These are phyloP conservation scores for Bimuria novae-zelandiae DNA, from an alignment of 2,329 filamentous ascomycete genomes.

Conservation along the genomic window DNA sequence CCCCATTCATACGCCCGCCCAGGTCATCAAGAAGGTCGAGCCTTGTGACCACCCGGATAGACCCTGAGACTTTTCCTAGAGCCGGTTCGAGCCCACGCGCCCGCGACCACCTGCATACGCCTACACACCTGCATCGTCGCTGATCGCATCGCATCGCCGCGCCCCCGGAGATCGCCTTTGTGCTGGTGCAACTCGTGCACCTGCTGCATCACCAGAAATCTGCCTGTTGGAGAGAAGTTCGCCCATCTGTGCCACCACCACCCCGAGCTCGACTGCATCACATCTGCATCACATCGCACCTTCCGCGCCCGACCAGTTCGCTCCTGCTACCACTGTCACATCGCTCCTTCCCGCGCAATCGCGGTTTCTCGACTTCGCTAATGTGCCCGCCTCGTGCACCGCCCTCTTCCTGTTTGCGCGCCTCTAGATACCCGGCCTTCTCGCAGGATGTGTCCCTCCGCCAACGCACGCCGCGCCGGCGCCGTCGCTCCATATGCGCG, in stretches of 20 bases:
- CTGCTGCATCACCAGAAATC: background rate
- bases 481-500: conserved; percentile 39
- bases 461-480: conserved; percentile 39
- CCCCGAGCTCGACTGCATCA: background rate
- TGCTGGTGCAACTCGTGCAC: conserved; percentile 3
- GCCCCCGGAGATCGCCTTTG: too few species aligned
- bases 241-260: background rate
- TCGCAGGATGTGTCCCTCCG: conserved; percentile 38
- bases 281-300: background rate
- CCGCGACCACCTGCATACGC: conserved; percentile 1
- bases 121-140: conserved; percentile 3
- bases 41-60: conserved; percentile 24
- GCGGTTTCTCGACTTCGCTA: conserved; percentile 39
- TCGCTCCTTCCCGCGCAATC: conserved; percentile 14
- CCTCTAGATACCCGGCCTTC: conserved; percentile 33
- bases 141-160: conserved; percentile 1
- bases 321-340: background rate
- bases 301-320: background rate
- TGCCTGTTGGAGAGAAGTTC: conserved; percentile 1
- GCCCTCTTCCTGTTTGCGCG: conserved; percentile 42
- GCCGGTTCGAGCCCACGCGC: background rate
- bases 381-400: conserved; percentile 44
- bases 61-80: conserved; percentile 1
- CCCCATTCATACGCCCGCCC: conserved; percentile 11
- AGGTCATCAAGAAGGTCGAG: conserved; percentile 13